phyloP scores from a whole-genome alignment of 306 rosid genomes.

The Begonia masoniana region DNA sequence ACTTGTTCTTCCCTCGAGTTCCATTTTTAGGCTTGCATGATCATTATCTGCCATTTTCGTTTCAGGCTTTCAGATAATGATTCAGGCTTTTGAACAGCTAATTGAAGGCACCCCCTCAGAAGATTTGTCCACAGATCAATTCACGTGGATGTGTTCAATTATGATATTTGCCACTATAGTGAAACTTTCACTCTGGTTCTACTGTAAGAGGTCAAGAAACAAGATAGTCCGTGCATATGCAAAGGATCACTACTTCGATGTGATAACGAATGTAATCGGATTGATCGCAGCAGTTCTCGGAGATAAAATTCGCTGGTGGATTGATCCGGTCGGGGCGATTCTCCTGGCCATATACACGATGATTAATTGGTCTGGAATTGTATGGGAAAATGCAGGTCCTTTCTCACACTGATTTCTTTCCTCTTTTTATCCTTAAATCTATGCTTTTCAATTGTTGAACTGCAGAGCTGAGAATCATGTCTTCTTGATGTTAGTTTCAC shows the following conservation, averaged over 20 bases:
- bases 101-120: constrained; percentile 24
- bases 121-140: constrained; percentile 28
- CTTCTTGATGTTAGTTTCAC: constrained; percentile 36
- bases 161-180: constrained; percentile 57
- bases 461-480: too few relatives aligned
- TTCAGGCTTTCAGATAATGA: constrained; percentile 55
- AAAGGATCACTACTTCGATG: constrained; percentile 72
- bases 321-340: constrained; percentile 68
- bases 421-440: too few relatives aligned
- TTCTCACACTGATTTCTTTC: neutral
- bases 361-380: constrained; percentile 63
- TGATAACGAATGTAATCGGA: constrained; percentile 60
- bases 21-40: neutral
- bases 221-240: constrained; percentile 78
- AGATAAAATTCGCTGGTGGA: constrained; percentile 61
- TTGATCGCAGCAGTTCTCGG: constrained; percentile 63
- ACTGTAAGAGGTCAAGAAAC: constrained; percentile 51
- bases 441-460: too few relatives aligned
- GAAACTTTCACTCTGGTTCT: constrained; percentile 56
- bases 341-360: constrained; percentile 65
- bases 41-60: neutral
- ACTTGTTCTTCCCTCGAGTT: too few relatives aligned
- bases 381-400: constrained; percentile 63
- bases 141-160: constrained; percentile 45
- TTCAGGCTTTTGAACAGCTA: constrained; percentile 43